Percentiles rank a stretch among this genome's conserved stretches.
phyloP scores from a whole-genome alignment of 2,329 filamentous ascomycete genomes.

The Venturia pyrina region DNA sequence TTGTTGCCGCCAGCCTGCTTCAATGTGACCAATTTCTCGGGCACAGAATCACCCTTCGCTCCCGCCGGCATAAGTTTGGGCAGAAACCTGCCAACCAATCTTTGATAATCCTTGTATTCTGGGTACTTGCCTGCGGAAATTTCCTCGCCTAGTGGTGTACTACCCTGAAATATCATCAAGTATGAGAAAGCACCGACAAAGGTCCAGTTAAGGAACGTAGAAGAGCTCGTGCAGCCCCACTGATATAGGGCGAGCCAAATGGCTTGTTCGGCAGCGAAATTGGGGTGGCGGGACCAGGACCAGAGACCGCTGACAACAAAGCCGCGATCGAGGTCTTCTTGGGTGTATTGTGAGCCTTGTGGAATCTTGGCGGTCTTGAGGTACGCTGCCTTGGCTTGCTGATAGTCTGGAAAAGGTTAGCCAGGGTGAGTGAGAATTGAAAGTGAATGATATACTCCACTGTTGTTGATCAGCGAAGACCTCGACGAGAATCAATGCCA shows the following conservation, averaged over 20 bases:
- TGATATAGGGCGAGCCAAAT: conserved; percentile 84
- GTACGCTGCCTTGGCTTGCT: conserved; percentile 70
- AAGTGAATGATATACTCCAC: conserved; percentile 52
- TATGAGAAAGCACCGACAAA: conserved; percentile 59
- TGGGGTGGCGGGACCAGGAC: conserved; percentile 84
- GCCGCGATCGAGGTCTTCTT: conserved; percentile 76
- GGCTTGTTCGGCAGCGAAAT: conserved; percentile 84
- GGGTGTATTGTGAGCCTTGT: conserved; percentile 45
- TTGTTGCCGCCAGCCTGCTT: not conserved
- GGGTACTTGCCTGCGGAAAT: conserved; percentile 77
- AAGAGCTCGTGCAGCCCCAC: conserved; percentile 71
- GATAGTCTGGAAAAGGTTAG: conserved; percentile 49
- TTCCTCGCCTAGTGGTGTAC: conserved; percentile 76
- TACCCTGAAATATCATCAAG: conserved; percentile 76
- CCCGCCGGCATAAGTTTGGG: conserved; percentile 35
- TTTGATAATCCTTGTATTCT: conserved; percentile 78
- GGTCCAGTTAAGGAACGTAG: conserved; percentile 68
- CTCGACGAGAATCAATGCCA: conserved; percentile 53
- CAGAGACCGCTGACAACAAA: conserved; percentile 80
- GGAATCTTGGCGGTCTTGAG: conserved; percentile 62
- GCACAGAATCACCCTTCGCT: not conserved
- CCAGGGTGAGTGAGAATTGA: not conserved
- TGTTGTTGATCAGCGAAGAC: conserved; percentile 86
- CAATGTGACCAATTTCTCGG: not conserved
- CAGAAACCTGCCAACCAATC: conserved; percentile 72